These are phyloP conservation scores for Aspergillus pseudonomiae DNA, from an alignment of 2,329 filamentous ascomycete species.

Conservation along the genomic window DNA sequence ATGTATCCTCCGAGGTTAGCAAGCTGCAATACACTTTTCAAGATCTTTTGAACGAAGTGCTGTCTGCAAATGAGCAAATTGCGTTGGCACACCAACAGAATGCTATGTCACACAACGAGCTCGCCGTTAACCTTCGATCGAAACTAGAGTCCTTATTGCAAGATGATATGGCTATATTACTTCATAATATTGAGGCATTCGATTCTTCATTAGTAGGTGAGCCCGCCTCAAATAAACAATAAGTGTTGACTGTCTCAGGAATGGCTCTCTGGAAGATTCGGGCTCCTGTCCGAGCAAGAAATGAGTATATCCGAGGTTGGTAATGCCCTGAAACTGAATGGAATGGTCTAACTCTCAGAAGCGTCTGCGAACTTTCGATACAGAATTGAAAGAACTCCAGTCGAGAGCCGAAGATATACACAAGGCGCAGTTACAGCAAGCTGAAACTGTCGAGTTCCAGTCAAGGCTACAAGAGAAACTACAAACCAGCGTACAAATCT, in stretches of 20 bases:
- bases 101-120: constrained; percentile 28
- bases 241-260: constrained; percentile 28
- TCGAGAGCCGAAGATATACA: constrained; percentile 35
- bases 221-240: constrained; percentile 7
- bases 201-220: constrained; percentile 39
- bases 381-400: constrained; percentile 37
- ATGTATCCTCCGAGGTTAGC: constrained; percentile 27
- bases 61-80: constrained; percentile 32
- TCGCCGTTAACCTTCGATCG: constrained; percentile 34
- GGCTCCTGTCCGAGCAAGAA: constrained; percentile 36
- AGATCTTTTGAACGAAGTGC: constrained; percentile 30
- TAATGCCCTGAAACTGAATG: neutral
- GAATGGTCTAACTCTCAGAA: constrained; percentile 28
- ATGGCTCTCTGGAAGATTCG: constrained; percentile 34
- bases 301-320: constrained; percentile 37
- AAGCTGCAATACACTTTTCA: constrained; percentile 30
- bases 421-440: constrained; percentile 38
- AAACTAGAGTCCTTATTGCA: constrained; percentile 37
- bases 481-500: constrained; percentile 30
- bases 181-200: constrained; percentile 32
- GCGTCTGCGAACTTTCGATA: constrained; percentile 40
- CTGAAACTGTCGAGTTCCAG: constrained; percentile 31
- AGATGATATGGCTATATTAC: constrained; percentile 32
- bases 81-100: constrained; percentile 30
- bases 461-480: constrained; percentile 31